These are phyloP conservation scores for Calocybe indica DNA, from an alignment of 768 basidiomycete species.

Conservation along the genomic window DNA sequence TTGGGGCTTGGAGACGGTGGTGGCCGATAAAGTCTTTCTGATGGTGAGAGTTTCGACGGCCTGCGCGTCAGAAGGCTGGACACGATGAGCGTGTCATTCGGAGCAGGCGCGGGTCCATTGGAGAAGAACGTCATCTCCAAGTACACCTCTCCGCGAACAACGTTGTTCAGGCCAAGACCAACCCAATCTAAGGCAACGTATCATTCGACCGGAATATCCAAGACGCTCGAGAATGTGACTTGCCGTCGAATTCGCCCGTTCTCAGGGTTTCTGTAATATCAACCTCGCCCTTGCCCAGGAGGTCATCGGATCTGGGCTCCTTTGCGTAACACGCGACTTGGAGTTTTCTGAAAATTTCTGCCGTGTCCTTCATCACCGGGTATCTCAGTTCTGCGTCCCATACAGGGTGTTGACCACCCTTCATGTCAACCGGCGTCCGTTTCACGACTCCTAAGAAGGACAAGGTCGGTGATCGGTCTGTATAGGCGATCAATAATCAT, in stretches of 20 bases:
- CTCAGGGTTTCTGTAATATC: conserved; percentile 75
- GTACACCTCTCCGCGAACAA: conserved; percentile 78
- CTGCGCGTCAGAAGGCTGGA: conserved; percentile 31
- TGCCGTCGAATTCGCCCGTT: conserved; percentile 90
- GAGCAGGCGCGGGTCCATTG: conserved; percentile 47
- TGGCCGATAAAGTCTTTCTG: conserved; percentile 44
- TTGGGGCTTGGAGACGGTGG: conserved; percentile 11
- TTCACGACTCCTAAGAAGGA: conserved; percentile 45
- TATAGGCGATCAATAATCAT: neutral
- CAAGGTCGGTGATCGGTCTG: neutral
- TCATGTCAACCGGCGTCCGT: conserved; percentile 68
- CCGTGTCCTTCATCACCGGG: conserved; percentile 53
- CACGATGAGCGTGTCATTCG: conserved; percentile 19
- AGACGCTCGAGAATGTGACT: conserved; percentile 15
- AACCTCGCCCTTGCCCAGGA: conserved; percentile 70
- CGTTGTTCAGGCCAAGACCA: conserved; percentile 31
- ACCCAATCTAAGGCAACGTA: conserved; percentile 26
- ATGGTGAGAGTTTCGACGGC: conserved; percentile 46
- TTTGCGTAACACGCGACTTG: conserved; percentile 78
- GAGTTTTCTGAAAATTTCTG: conserved; percentile 53
- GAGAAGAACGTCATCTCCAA: conserved; percentile 93
- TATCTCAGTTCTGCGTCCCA: conserved; percentile 91
- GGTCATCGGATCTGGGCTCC: conserved; percentile 66
- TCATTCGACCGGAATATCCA: neutral
- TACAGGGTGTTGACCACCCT: conserved; percentile 88